Conservation (phyloP, 1,139 yeast genomes). For the Nakaseomyces kungkrabaensis region DNA sequence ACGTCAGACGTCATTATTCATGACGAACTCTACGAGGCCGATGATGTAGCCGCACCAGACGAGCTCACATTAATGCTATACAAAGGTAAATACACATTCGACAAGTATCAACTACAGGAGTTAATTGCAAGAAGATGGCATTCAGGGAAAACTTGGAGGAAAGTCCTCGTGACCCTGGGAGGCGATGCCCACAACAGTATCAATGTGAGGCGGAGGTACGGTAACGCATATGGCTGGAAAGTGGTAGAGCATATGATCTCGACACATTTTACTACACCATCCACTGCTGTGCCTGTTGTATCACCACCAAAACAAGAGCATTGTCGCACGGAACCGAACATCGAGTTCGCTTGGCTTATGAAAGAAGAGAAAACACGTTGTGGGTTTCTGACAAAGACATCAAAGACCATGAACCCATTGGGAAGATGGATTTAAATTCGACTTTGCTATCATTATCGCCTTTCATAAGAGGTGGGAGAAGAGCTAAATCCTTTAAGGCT, state of each 20-base stretch:
- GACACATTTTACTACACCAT: constrained; percentile 42
- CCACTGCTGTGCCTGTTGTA: background rate
- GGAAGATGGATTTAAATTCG: background rate
- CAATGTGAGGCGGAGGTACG: constrained; percentile 74
- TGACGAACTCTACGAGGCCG: constrained; percentile 61
- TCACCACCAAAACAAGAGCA: background rate
- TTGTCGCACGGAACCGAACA: background rate
- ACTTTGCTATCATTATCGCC: no score
- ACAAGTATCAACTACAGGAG: constrained; percentile 43
- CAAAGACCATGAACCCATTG: background rate
- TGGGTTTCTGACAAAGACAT: background rate
- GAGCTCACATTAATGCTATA: constrained; percentile 17
- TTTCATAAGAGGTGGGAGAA: no score
- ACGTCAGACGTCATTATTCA: constrained; percentile 62
- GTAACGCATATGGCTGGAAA: constrained; percentile 97
- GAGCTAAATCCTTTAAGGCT: no score
- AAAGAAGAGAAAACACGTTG: background rate
- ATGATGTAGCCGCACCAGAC: constrained; percentile 43
- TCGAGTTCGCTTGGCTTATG: background rate
- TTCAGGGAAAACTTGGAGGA: constrained; percentile 73
- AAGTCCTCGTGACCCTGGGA: constrained; percentile 70
- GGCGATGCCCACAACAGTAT: constrained; percentile 97
- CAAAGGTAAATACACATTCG: constrained; percentile 24
- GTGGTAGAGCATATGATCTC: constrained; percentile 73
- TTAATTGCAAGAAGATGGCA: constrained; percentile 85